Conservation (phyloP, 2,329 filamentous ascomycete genomes). For the Geoglossum cookeanum region DNA sequence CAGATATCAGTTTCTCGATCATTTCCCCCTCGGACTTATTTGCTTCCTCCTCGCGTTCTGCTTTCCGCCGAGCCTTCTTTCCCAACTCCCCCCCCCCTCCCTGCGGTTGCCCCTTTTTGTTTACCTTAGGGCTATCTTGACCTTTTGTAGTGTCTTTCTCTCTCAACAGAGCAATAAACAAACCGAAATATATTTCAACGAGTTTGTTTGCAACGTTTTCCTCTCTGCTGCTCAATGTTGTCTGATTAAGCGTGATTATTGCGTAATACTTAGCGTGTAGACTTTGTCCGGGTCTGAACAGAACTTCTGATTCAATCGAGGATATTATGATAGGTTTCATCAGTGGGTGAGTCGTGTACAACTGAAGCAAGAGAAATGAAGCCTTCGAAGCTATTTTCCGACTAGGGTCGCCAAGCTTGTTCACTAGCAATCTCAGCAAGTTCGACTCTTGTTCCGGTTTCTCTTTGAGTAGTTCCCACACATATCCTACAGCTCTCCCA, state of each 20-base stretch:
- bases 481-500: constrained; percentile 70
- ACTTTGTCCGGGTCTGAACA: constrained; percentile 75
- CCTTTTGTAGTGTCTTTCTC: constrained; percentile 16
- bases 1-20: constrained; percentile 80
- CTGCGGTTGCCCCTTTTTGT: constrained; percentile 24
- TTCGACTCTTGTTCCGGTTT: constrained; percentile 97
- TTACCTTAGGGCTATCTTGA: constrained; percentile 23
- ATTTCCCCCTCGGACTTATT: constrained; percentile 43
- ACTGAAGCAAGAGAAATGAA: constrained; percentile 81
- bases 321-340: constrained; percentile 86
- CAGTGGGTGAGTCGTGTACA: constrained; percentile 70
- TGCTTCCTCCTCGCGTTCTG: constrained; percentile 14
- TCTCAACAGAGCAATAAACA: constrained; percentile 72
- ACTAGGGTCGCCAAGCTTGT: constrained; percentile 89
- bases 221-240: constrained; percentile 71
- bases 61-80: constrained; percentile 12
- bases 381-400: constrained; percentile 89
- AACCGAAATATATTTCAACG: constrained; percentile 76
- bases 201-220: constrained; percentile 62
- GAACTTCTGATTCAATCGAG: constrained; percentile 67
- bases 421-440: constrained; percentile 72
- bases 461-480: constrained; percentile 79
- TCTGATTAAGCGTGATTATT: constrained; percentile 93
- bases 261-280: constrained; percentile 86
- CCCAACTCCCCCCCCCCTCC: constrained; percentile 9